Conservation (phyloP, 2,329 filamentous ascomycete species). For the Chalaropsis ovoidea region DNA sequence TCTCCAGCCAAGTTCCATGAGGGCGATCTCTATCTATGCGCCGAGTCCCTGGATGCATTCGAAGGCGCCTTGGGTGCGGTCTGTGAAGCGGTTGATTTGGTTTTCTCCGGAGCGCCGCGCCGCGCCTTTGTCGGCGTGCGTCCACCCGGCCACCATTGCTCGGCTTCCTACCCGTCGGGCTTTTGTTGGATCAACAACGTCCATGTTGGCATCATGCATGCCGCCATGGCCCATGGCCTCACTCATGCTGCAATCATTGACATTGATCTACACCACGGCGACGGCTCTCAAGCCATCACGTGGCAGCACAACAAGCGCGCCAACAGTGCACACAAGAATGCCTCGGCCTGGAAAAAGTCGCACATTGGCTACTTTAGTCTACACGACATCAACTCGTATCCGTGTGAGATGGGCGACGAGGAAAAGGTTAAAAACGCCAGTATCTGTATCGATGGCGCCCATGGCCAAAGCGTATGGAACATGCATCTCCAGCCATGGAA, state of each 20-base stretch:
- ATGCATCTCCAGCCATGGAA: slow-evolving; percentile 86
- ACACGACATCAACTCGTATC: slow-evolving; percentile 97
- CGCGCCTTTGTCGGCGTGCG: slow-evolving; percentile 87
- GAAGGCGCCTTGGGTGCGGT: slow-evolving; percentile 88
- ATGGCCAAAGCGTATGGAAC: slow-evolving; percentile 93
- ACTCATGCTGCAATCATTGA: slow-evolving; percentile 92
- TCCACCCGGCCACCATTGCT: slow-evolving; percentile 93
- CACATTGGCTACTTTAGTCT: slow-evolving; percentile 93
- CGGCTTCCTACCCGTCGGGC: slow-evolving; percentile 75
- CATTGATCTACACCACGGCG: slow-evolving; percentile 84
- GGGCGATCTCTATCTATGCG: slow-evolving; percentile 82
- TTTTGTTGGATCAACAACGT: slow-evolving; percentile 99
- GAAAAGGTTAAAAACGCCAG: slow-evolving; percentile 92
- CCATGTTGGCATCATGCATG: slow-evolving; percentile 90
- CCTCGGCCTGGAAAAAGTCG: slow-evolving; percentile 66
- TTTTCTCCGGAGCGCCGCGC: slow-evolving; percentile 56
- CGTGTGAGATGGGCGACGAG: slow-evolving; percentile 85
- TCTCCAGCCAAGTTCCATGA: slow-evolving; percentile 54
- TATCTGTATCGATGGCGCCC: slow-evolving; percentile 85
- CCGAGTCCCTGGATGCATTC: slow-evolving; percentile 75
- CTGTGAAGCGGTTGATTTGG: slow-evolving; percentile 79
- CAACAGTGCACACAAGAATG: slow-evolving; percentile 63
- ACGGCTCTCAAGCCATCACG: slow-evolving; percentile 88
- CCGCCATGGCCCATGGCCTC: slow-evolving; percentile 67
- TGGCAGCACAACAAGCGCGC: slow-evolving; percentile 80